Base-by-base conservation (phyloP, 1,284 basidiomycete species). In the Ceratobasidium sp. region DNA sequence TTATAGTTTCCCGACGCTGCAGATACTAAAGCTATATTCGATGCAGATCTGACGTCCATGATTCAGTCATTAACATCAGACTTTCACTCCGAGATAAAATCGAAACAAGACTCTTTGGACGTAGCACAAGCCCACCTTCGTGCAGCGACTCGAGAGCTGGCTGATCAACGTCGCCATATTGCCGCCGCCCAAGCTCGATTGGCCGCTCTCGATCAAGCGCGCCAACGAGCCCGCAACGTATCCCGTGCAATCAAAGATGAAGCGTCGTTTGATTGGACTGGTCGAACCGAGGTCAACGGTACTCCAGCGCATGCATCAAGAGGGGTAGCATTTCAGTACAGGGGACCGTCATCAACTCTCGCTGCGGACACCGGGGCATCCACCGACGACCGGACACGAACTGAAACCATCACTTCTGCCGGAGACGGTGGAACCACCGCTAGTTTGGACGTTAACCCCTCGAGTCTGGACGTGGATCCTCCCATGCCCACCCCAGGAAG, bases 61-160 rank as follows among this genome's bases (percentile, higher is more conserved):
- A 88, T 98, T 60, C 87, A 91, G 75, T 81, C 81, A 47, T 83
- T 97, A 9, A 86, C 87, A 69, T 77, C 82, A 6, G 91, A 95
- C 42, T 98, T 97, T 77, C 84, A 88, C 53, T 74, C 82, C 33
- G 97, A 99, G 77, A 85, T 98, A 73, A 88, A 90, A 75, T 80
- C 84, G 42, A 98, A 98, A 77, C 89, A 95, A 76, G 91, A 93
- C 72, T 83, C 86, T 13, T 84, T 98, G 30, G 90, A 93, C 70
- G 85, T 89, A 4, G 92, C 90, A 13, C 93, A 95, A 77, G 87
- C 86, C 5, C 90, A 95, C 74, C 85, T 99, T 8, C 90, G 92
- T 54, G 87, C 89, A 2, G 91, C 94, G 0, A 98, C 95, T 0
- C 87, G 91, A 69, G 89, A 95, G 72, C 85, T 99, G 6, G 89